These are phyloP conservation scores for Gossypium thurberi DNA, from an alignment of 345 rosid species.

Conservation along the genomic window DNA sequence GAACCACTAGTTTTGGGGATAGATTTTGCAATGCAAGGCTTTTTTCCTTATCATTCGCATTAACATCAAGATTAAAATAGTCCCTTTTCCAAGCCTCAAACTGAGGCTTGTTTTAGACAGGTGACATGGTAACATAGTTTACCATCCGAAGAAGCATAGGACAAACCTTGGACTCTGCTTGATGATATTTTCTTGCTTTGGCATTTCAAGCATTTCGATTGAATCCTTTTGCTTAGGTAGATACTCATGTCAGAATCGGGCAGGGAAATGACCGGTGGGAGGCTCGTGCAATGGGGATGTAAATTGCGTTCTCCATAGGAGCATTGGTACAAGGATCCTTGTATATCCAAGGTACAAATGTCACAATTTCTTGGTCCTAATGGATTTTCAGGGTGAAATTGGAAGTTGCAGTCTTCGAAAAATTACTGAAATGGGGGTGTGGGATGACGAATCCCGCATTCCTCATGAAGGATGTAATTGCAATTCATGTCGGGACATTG, in stretches of 20 bases:
- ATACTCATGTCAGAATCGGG: not conserved
- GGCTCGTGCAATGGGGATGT: slow-evolving; percentile 7
- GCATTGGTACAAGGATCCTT: not conserved
- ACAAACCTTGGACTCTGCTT: not conserved
- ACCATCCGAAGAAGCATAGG: not conserved
- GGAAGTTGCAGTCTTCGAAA: not conserved
- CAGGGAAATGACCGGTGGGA: not conserved
- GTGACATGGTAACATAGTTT: not conserved
- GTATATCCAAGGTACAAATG: not conserved
- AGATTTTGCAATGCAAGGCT: not conserved
- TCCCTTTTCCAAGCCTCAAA: not conserved
- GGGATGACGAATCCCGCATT: not conserved
- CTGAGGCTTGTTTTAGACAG: not conserved
- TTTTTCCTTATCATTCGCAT: not conserved
- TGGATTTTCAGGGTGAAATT: not conserved
- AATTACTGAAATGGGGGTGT: not conserved
- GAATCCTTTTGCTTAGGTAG: not conserved
- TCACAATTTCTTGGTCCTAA: not conserved
- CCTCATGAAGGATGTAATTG: not conserved
- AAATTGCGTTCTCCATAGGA: not conserved
- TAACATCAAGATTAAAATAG: not conserved
- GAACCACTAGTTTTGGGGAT: not conserved
- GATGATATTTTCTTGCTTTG: not conserved
- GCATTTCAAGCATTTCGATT: slow-evolving; percentile 1
- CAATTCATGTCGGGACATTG: not conserved